These are phyloP conservation scores for Xanthoceras sorbifolium DNA, from an alignment of 345 rosid genomes.

Conservation along the genomic window DNA sequence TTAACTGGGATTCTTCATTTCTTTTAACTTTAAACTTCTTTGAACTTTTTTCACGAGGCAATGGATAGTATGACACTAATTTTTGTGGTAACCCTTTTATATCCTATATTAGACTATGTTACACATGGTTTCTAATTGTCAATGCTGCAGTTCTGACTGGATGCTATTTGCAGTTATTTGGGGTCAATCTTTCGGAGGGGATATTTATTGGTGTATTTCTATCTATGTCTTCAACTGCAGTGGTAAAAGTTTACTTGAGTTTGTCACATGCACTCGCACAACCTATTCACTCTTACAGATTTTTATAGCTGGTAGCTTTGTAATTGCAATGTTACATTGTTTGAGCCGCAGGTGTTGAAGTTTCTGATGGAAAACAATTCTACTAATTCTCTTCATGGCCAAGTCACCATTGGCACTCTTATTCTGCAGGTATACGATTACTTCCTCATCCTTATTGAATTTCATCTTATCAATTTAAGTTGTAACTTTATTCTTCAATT, in stretches of 20 bases:
- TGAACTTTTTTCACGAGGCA: not conserved
- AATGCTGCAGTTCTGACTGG: constrained; percentile 13
- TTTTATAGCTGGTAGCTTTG: not conserved
- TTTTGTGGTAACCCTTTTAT: not conserved
- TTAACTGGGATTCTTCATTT: not conserved
- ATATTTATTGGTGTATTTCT: constrained; percentile 87
- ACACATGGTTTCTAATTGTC: constrained; percentile 10
- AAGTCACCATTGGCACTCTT: constrained; percentile 84
- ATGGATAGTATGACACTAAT: not conserved
- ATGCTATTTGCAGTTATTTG: constrained; percentile 77
- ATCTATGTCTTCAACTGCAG: constrained; percentile 97
- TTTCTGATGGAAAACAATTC: constrained; percentile 89
- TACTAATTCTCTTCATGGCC: constrained; percentile 74
- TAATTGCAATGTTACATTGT: not conserved
- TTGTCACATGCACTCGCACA: not conserved
- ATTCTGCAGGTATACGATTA: constrained; percentile 70
- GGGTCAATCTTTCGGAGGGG: constrained; percentile 84
- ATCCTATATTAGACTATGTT: constrained; percentile 6
- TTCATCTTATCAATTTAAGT: not conserved
- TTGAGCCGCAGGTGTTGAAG: constrained; percentile 65
- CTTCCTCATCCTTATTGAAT: constrained; percentile 13
- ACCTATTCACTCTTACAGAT: not conserved
- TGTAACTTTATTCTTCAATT: constrained; percentile 9
- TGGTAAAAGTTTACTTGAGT: constrained; percentile 46
- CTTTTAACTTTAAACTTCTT: not conserved